Conservation (phyloP, 306 rosid species). For the Rosa lucieae region DNA sequence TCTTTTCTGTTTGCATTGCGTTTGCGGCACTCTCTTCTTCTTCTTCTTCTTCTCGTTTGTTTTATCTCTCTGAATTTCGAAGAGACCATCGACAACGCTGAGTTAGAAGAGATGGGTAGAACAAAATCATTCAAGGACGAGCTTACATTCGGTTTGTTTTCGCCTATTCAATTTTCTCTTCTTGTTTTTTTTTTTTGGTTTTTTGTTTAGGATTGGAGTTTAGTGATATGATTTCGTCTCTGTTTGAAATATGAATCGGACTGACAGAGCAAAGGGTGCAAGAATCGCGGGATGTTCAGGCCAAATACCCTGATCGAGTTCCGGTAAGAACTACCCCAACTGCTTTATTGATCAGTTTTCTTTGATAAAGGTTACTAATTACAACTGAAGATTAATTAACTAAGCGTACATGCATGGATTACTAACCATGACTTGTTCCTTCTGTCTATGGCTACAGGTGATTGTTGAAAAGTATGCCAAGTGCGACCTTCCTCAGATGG, state of each 20-base stretch:
- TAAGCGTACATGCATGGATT: not conserved
- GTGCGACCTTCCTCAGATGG: constrained; percentile 64
- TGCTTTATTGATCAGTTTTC: not conserved
- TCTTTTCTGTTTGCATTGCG: not conserved
- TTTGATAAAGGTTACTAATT: not conserved
- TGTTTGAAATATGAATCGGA: not conserved
- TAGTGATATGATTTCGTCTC: not conserved
- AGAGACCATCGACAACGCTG: not conserved
- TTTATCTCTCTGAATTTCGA: not conserved
- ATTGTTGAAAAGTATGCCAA: constrained; percentile 58
- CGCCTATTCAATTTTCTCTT: not conserved
- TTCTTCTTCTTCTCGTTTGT: not conserved
- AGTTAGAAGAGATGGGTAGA: constrained; percentile 19
- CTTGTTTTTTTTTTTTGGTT: not conserved
- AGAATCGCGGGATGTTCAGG: constrained; percentile 38
- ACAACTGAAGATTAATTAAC: not conserved
- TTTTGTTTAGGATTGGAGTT: not conserved
- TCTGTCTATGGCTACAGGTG: constrained; percentile 21
- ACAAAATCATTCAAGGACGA: constrained; percentile 37
- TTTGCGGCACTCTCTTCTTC: not conserved
- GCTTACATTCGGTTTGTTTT: constrained; percentile 27
- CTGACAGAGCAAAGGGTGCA: constrained; percentile 40
- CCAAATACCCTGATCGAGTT: constrained; percentile 47
- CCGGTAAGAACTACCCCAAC: constrained; percentile 33
- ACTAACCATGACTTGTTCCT: not conserved